Evolutionary conservation across 2,329 filamentous ascomycete species (phyloP), one percentile per base, ranked within the genome.

Genomic region (Tolypocladium ophioglossoides): DNA sequence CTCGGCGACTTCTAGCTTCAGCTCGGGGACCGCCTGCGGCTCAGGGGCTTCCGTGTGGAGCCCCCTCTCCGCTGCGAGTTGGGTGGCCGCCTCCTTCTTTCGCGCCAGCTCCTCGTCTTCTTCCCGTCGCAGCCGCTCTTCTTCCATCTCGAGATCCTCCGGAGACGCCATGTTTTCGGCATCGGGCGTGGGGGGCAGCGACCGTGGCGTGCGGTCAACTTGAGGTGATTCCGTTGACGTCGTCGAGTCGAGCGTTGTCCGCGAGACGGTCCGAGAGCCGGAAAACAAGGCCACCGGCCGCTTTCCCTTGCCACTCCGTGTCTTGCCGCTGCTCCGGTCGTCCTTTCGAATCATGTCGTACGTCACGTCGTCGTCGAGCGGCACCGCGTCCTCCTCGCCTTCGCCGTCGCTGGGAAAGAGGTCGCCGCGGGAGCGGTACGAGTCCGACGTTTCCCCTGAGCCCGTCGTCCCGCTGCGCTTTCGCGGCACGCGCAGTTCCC

Each of bases 301-400:
- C 63, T 84, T 84, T 1, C 81, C 81, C 59, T 83, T 84, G 60
- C 78, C 84, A 57, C 77, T 80, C 56, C 72, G 71, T 24, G 79
- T 83, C 58, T 57, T 65, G 34, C 66, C 67, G 62, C 86, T 91
- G 60, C 85, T 85, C 48, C 80, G 79, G 63, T 90, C 87, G 54
- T 94, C 90, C 59, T 86, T 83, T 52, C 87, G 82, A 56, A 91
- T 85, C 57, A 96, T 76, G 3, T 85, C 83, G 67, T 95, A 85
- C 3, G 91, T 89, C 62, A 97, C 95, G 64, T 96, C 91, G 65
- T 96, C 92, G 62, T 92, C 89, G 20, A 97, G 73, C 14, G 91
- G 89, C n/a, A 96, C 83, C 1, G 92, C 92, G 70, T 97, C 92
- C 67, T 95, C 91, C 58, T 95, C 90, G 52, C 91, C 90, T 63